These are phyloP conservation scores for Boletus sp. DNA, from an alignment of 768 basidiomycete genomes.

Conservation along the genomic window DNA sequence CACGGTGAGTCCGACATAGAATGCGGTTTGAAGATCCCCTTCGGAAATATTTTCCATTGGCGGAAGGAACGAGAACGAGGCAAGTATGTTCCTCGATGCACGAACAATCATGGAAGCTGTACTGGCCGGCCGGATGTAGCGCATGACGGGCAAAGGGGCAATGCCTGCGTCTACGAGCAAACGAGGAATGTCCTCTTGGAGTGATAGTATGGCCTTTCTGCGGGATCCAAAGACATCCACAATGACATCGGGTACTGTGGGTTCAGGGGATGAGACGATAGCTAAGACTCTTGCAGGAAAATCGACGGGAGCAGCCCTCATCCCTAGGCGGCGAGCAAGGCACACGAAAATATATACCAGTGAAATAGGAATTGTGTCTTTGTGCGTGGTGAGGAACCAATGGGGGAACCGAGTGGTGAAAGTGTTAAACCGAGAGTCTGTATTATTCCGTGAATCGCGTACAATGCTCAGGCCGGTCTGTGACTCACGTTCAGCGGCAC, in stretches of 20 bases:
- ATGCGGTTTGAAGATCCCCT: conserved; percentile 34
- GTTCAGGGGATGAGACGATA: conserved; percentile 42
- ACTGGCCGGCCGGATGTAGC: conserved; percentile 30
- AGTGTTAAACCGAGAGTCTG: conserved; percentile 40
- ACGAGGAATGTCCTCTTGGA: conserved; percentile 36
- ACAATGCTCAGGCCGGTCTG: background rate
- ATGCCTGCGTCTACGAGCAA: conserved; percentile 30
- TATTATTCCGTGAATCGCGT: background rate
- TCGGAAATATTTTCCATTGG: conserved; percentile 27
- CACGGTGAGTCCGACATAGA: conserved; percentile 37
- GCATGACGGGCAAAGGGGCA: conserved; percentile 13
- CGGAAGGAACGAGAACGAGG: conserved; percentile 28
- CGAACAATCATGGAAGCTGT: conserved; percentile 40
- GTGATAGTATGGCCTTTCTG: conserved; percentile 32
- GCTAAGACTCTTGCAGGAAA: conserved; percentile 58
- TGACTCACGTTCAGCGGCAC: conserved; percentile 41
- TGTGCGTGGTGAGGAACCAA: conserved; percentile 49
- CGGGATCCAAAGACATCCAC: conserved; percentile 50
- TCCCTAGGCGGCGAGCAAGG: conserved; percentile 49
- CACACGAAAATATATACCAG: conserved; percentile 58
- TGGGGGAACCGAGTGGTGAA: conserved; percentile 62
- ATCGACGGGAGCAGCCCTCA: conserved; percentile 52
- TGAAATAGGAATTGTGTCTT: conserved; percentile 56
- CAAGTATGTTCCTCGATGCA: conserved; percentile 40
- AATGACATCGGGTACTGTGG: conserved; percentile 36